Percentiles rank a stretch among this genome's conserved stretches.
Evolutionary conservation across 2,329 filamentous ascomycete genomes (phyloP).

Genomic region (Remersonia thermophila): DNA sequence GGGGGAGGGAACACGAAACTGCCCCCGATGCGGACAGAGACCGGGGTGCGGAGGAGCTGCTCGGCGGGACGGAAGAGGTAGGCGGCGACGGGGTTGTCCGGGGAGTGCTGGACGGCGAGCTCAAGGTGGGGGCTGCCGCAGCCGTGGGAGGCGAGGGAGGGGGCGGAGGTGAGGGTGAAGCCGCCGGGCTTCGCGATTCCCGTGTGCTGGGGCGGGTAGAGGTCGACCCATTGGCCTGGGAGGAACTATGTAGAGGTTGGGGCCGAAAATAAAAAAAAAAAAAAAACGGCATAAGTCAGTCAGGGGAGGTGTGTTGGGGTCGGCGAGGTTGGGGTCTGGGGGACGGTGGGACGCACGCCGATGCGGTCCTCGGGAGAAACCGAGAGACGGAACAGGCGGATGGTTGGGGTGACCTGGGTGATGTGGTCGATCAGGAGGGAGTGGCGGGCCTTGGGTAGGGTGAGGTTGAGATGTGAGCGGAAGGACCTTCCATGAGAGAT

Average conservation of each 20-base stretch:
- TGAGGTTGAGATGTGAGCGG: no score
- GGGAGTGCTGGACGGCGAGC: conserved; percentile 63
- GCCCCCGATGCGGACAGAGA: conserved; percentile 65
- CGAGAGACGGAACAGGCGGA: conserved; percentile 56
- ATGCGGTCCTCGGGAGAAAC: conserved; percentile 37
- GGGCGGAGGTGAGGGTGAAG: conserved; percentile 76
- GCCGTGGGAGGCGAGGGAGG: conserved; percentile 33
- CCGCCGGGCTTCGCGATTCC: conserved; percentile 59
- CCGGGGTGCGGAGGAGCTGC: conserved; percentile 42
- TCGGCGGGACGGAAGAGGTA: conserved; percentile 56
- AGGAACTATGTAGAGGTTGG: conserved; percentile 55
- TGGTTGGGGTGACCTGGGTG: conserved; percentile 49
- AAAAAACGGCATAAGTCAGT: no score
- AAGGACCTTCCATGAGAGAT: background rate
- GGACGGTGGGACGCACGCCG: conserved; percentile 19
- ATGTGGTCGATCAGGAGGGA: conserved; percentile 49
- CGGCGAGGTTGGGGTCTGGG: background rate
- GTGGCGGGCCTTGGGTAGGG: conserved; percentile 42
- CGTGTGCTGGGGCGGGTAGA: conserved; percentile 62
- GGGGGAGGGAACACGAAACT: conserved; percentile 69
- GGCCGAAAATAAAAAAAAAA: no score
- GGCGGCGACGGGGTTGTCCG: conserved; percentile 57
- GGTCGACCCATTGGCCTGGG: conserved; percentile 82
- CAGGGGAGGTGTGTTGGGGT: no score
- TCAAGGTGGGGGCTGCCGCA: conserved; percentile 44